A percentile compares a stretch with the other conserved stretches of the same genome.
phyloP scores from a whole-genome alignment of 495 filamentous ascomycete species.

The Aspergillus baeticus region DNA sequence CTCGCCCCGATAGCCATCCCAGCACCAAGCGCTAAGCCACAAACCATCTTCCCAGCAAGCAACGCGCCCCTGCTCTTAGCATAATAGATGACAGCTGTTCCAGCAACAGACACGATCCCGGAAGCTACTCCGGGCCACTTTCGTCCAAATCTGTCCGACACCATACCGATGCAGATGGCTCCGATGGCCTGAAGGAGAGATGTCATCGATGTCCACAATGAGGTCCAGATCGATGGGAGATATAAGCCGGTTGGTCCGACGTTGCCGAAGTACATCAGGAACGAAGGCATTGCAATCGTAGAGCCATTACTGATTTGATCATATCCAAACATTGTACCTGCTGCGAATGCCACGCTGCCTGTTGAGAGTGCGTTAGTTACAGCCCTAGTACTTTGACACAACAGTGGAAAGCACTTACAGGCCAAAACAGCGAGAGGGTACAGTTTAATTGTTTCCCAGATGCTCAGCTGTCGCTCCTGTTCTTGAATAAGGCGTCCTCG shows the following conservation, averaged over 20 bases:
- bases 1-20: constrained; percentile 5
- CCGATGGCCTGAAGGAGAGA: constrained; percentile 1
- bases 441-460: not conserved
- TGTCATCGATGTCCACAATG: constrained; percentile 10
- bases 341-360: constrained; percentile 2
- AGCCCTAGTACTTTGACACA: not conserved
- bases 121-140: not conserved
- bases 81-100: not conserved
- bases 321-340: constrained; percentile 3
- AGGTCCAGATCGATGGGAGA: constrained; percentile 8
- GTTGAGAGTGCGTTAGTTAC: not conserved
- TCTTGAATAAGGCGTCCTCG: constrained; percentile 3
- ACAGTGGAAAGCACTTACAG: not conserved
- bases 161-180: not conserved
- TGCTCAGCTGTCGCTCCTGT: not conserved
- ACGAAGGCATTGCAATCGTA: constrained; percentile 6
- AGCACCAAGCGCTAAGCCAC: not conserved
- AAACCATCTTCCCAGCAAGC: constrained; percentile 7
- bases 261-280: constrained; percentile 4
- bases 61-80: not conserved
- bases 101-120: not conserved
- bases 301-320: constrained; percentile 2
- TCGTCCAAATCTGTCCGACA: not conserved
- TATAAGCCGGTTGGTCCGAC: not conserved
- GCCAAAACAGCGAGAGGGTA: not conserved